Conservation (phyloP, 345 rosid species). For the Barbarea vulgaris region DNA sequence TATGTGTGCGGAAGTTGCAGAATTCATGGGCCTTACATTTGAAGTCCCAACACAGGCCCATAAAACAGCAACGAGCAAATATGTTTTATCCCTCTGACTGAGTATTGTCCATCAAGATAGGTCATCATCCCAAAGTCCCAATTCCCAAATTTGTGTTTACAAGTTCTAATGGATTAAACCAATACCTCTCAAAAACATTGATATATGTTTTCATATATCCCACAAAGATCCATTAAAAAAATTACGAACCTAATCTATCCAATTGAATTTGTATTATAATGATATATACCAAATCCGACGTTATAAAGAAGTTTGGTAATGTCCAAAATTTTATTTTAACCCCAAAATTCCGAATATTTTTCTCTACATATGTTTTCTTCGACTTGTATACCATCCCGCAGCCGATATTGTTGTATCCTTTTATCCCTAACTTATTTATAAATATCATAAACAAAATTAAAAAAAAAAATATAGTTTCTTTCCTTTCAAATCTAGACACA, state of each 20-base stretch:
- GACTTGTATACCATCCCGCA: background rate
- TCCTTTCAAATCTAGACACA: background rate
- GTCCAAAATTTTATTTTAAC: background rate
- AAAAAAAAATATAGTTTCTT: background rate
- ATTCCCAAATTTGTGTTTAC: background rate
- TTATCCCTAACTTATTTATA: background rate
- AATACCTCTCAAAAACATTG: background rate
- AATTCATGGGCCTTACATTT: background rate
- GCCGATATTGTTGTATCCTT: background rate
- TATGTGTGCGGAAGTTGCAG: background rate
- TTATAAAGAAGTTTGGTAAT: background rate
- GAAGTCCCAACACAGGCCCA: background rate
- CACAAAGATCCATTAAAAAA: background rate
- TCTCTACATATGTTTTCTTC: background rate
- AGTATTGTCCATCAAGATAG: background rate
- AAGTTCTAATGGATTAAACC: background rate
- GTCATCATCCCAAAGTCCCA: background rate
- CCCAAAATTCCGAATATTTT: background rate
- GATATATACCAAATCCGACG: background rate
- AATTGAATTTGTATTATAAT: background rate
- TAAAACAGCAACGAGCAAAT: background rate
- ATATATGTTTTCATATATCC: background rate
- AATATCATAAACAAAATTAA: background rate
- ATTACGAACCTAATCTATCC: background rate
- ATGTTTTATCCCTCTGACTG: background rate